Percentiles rank a stretch among this genome's conserved stretches.
Evolutionary conservation across 768 basidiomycete species (phyloP).

Genomic region (Kwoniella botswanensis): DNA sequence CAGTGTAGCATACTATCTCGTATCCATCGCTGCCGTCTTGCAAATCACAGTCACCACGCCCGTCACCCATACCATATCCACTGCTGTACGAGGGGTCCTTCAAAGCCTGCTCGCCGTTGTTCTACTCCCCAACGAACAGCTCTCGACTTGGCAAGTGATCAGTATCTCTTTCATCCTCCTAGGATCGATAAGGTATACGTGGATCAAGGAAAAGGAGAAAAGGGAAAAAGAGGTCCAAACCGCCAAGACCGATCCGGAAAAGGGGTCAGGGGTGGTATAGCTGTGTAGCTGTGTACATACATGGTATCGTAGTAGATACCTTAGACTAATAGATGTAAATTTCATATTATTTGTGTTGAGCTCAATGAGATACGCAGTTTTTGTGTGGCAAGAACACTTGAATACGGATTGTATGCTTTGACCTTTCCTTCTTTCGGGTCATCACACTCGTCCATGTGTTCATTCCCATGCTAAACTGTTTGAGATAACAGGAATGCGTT

Average conservation of each 20-base stretch:
- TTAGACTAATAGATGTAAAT: not conserved
- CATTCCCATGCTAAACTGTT: not conserved
- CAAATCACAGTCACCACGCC: constrained; percentile 96
- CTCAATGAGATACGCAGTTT: not conserved
- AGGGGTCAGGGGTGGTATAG: not conserved
- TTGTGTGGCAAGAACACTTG: not conserved
- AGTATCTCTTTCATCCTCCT: constrained; percentile 15
- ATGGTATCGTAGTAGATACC: not conserved
- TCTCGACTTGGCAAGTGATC: not conserved
- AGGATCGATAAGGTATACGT: constrained; percentile 11
- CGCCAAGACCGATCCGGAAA: not conserved
- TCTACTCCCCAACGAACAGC: constrained; percentile 8
- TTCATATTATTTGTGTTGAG: not conserved
- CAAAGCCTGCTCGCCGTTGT: constrained; percentile 10
- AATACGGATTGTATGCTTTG: not conserved
- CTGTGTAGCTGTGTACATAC: not conserved
- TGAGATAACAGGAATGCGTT: not conserved
- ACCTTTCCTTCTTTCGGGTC: not conserved
- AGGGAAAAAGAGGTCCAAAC: constrained; percentile 9
- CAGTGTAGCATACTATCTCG: constrained; percentile 66
- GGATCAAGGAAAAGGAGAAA: constrained; percentile 16
- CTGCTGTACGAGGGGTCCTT: constrained; percentile 24
- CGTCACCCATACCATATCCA: constrained; percentile 77
- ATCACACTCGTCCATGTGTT: not conserved
- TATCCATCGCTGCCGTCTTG: constrained; percentile 87